Percentiles rank a stretch among this genome's conserved stretches.
These are phyloP conservation scores for Codiaeum variegatum DNA, from an alignment of 441 rosid species.

Conservation along the genomic window DNA sequence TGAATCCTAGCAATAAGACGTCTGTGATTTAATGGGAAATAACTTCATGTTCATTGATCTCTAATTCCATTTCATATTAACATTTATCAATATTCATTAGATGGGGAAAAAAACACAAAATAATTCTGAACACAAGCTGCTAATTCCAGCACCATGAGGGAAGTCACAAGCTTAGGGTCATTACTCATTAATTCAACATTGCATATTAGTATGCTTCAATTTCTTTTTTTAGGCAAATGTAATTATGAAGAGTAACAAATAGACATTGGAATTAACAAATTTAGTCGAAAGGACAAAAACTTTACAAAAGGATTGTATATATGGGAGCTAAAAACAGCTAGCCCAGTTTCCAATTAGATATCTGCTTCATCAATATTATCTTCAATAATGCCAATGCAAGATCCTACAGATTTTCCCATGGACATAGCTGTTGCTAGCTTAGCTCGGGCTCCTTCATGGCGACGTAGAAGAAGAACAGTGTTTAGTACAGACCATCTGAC, in stretches of 20 bases:
- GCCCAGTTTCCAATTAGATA: conserved; percentile 28
- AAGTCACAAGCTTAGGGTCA: too few species aligned
- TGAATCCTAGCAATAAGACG: too few species aligned
- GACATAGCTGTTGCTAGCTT: conserved; percentile 76
- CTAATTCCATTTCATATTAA: too few species aligned
- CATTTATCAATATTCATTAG: too few species aligned
- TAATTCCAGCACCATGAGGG: too few species aligned
- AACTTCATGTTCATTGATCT: too few species aligned
- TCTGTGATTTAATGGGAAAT: too few species aligned
- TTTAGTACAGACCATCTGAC: conserved; percentile 86
- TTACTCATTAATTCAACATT: too few species aligned
- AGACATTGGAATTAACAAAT: not conserved
- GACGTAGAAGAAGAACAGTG: conserved; percentile 63
- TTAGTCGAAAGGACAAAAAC: not conserved
- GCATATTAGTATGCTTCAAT: too few species aligned
- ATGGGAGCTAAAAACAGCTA: not conserved
- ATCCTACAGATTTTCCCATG: conserved; percentile 58
- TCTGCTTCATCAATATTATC: conserved; percentile 48
- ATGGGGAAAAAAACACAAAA: too few species aligned
- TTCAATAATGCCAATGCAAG: conserved; percentile 62
- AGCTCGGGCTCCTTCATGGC: conserved; percentile 59
- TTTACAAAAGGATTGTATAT: not conserved
- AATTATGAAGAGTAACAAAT: not conserved
- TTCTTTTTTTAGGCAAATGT: not conserved
- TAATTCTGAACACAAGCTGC: too few species aligned